Evolutionary conservation across 257 asterid species (phyloP), one percentile per base, ranked within the genome.

Genomic region (Solanum chilense): DNA sequence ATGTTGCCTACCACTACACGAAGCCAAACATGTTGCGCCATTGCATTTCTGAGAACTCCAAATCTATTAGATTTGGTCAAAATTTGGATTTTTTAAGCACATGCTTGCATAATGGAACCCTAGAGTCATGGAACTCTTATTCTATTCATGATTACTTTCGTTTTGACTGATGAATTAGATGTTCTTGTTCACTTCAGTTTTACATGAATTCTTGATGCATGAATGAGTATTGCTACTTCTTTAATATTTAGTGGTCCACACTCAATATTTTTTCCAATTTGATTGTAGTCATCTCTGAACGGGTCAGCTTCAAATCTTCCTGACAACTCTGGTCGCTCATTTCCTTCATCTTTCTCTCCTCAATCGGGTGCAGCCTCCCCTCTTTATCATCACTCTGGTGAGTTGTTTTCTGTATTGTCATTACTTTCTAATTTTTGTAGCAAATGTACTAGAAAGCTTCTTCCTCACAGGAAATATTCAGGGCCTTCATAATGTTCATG

Each of bases 361-460:
- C 98, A 97, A 88, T 94, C 99, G 73, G 99, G 98, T 88, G 95
- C 97, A 58, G 99, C 94, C 86, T 93, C 98, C 91, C 94, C 98
- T 76, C 94, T 89, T 90, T 97, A 83, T 90, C 98, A 97, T 91
- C 99, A 94, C 89, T 87, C 93, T 25, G 98, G 99, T 96, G 84
- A 88, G 93, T 91, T 90, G 86, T 81, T 89, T 89, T 56, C 87
- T 92, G 87, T 87, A 77, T 82, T 85, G 47, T 45, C 39, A n/a
- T 18, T 52, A 13, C n/a, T 82, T 45, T 85, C 56, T 39, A 42
- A 20, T 70, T 88, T 37, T 27, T 74, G 42, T 80, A 45, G 88
- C 35, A 64, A 52, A 73, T 86, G 74, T 88, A 88, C 71, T 47
- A 58, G 83, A 58, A 83, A 89, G 66, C 87, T 90, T 87, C 16